Evolutionary conservation across 73 alveolate species (phyloP).

Genomic region (Tetrahymena thermophila): DNA sequence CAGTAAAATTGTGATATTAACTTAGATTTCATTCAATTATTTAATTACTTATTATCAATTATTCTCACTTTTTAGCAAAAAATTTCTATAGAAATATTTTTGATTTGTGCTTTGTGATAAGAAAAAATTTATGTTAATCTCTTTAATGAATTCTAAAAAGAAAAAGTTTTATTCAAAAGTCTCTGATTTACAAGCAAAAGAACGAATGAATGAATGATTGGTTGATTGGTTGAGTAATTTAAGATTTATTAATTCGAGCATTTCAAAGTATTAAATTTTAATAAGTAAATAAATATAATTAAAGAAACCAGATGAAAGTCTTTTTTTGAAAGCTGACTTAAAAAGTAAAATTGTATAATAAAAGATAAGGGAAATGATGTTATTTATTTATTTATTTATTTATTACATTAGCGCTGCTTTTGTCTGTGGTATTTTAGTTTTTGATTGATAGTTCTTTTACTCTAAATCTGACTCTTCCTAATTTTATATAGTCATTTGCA

Average conservation of each 20-base stretch:
- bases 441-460: conserved; percentile 33
- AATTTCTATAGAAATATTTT: neutral
- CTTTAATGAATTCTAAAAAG: neutral
- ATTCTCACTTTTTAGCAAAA: neutral
- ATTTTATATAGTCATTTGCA: conserved; percentile 42
- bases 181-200: neutral
- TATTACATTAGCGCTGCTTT: neutral
- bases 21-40: too few relatives aligned
- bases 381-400: too few relatives aligned
- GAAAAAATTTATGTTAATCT: neutral
- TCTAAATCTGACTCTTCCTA: conserved; percentile 60
- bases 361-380: too few relatives aligned
- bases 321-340: neutral
- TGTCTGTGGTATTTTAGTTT: neutral
- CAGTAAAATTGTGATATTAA: too few relatives aligned
- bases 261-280: too few relatives aligned
- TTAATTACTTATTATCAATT: too few relatives aligned
- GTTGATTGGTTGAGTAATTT: neutral
- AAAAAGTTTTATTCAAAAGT: too few relatives aligned
- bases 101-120: too few relatives aligned
- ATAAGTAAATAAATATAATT: too few relatives aligned
- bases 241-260: neutral
- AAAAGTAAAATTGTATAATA: neutral
- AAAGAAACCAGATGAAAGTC: too few relatives aligned
- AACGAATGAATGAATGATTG: neutral